Conservation (phyloP, 306 rosid species). For the Chamaecrista fasciculata region DNA sequence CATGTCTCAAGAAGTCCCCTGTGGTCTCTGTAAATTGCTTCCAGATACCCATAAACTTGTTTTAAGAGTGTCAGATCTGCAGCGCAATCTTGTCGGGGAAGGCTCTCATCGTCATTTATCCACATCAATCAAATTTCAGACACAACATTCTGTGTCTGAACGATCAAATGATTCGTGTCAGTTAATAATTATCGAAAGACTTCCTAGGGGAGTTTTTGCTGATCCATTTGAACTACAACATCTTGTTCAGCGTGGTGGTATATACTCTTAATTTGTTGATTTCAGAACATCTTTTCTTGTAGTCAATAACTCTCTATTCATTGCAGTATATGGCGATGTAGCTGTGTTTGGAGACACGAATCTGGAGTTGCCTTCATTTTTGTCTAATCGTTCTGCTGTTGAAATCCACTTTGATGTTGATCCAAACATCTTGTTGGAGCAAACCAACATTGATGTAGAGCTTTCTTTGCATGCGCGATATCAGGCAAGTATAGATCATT, state of each 20-base stretch:
- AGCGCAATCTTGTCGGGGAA: conserved; percentile 59
- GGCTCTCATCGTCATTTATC: conserved; percentile 74
- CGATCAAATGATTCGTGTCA: conserved; percentile 43
- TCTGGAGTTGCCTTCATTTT: conserved; percentile 76
- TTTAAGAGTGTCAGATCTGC: conserved; percentile 40
- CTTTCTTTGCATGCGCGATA: conserved; percentile 87
- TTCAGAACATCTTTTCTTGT: conserved; percentile 16
- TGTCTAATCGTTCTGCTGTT: conserved; percentile 75
- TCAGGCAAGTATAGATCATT: conserved; percentile 47
- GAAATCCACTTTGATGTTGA: conserved; percentile 67
- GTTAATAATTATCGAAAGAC: conserved; percentile 63
- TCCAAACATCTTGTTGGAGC: conserved; percentile 31
- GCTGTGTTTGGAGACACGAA: conserved; percentile 91
- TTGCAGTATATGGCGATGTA: conserved; percentile 51
- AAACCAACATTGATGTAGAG: conserved; percentile 39
- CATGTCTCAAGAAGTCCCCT: conserved; percentile 48
- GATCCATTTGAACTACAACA: conserved; percentile 86
- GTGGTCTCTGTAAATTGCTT: conserved; percentile 40
- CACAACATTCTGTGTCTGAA: conserved; percentile 35
- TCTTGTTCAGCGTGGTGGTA: conserved; percentile 80
- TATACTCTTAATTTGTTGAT: conserved; percentile 8
- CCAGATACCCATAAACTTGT: conserved; percentile 35
- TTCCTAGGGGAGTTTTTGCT: conserved; percentile 73
- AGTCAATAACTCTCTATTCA: conserved; percentile 1
- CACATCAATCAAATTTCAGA: conserved; percentile 47